Evolutionary conservation across 164 flowering plant species (phyloP), one percentile per base, ranked within the genome.

Genomic region (Magnolia officinalis): DNA sequence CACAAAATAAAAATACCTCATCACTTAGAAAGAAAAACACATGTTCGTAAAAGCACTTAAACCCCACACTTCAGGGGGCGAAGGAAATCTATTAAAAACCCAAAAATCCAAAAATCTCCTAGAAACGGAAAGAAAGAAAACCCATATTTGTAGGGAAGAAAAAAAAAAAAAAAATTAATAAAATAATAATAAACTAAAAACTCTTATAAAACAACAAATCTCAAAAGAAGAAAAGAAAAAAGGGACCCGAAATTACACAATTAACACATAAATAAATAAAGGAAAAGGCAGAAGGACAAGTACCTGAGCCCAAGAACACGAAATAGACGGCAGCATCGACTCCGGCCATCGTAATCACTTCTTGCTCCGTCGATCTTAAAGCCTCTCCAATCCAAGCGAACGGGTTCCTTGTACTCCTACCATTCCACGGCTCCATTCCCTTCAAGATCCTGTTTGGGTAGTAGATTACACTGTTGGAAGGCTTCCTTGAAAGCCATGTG

Each of bases 241-340:
- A 55, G 18, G 61, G 10, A 55, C 61, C 18, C 61, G 14, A 55
- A 55, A 2, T 55, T 16, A 55, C 61, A 55, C 18, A 16, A 11
- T 16, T 16, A 55, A 55, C 18, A 55, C 61, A 55, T 55, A 55
- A 16, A 55, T 26, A 55, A 55, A 55, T 9, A 55, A 55, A 55
- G 18, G 61, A 16, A 55, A 55, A 55, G 13, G 11, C 61, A 2
- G 16, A 16, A 55, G 61, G 18, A 55, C 61, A 55, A 11, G 61
- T 18, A 95, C 98, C 92, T 50, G 98, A 88, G 81, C 83, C 69
- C 77, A 95, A 76, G 87, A 90, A 95, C 75, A 95, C 91, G 65
- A 93, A 89, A 85, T 95, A 93, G 68, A 92, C 98, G 70, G 98
- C 98, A 66, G 96, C 63, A 71, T 95, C 98, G 24, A 93, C 89